Evolutionary conservation across 1,284 basidiomycete species (phyloP), one percentile per base, ranked within the genome.

Genomic region (Moesziomyces sp.): DNA sequence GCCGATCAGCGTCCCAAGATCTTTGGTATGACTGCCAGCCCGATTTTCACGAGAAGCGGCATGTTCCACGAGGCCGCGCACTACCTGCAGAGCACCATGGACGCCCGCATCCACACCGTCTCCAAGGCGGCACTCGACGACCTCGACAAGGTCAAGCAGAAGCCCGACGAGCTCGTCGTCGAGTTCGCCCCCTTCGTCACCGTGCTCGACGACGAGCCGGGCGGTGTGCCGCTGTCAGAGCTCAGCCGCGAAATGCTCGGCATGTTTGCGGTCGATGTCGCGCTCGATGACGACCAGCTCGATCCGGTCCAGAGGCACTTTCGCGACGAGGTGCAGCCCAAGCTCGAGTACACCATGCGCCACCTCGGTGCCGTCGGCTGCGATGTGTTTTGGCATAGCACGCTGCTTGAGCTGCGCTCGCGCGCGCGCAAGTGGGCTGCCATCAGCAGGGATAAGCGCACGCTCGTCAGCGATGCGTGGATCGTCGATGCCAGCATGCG

Each of bases 11-110:
- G 71, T 14, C 78, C 78, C 11, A 73, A 77, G 51, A 75, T 80
- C 54, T 73, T 80, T 34, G 78, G 78, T 18, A 76, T 80, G 76
- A 78, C 78, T 3, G 78, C 78, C 1, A 75, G 72, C 43, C 78
- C 78, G 9, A 61, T 80, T 19, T 68, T 66, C 13, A 62, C 61
- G 9, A 44, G 43, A 21, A 50, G 42, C 0, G 60, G 48, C 18
- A 47, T 46, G 19, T 70, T 58, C 43, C 52, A 54, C 16, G 58
- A 66, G 14, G 76, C 76, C 1, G 46, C 56, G 3, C 42, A 44
- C 5, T 62, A 71, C 21, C 58, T 80, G 18, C 69, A 78, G 24
- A 16, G 43, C 3, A 63, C 58, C 4, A 66, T 79, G 65, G 62
- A 80, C 52, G 68, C 74, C 2, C 43, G 54, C 11, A 74, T 80